Evolutionary conservation across 2,329 filamentous ascomycete species (phyloP), one percentile per base, ranked within the genome.

Genomic region (Pseudocercospora macadamiae): DNA sequence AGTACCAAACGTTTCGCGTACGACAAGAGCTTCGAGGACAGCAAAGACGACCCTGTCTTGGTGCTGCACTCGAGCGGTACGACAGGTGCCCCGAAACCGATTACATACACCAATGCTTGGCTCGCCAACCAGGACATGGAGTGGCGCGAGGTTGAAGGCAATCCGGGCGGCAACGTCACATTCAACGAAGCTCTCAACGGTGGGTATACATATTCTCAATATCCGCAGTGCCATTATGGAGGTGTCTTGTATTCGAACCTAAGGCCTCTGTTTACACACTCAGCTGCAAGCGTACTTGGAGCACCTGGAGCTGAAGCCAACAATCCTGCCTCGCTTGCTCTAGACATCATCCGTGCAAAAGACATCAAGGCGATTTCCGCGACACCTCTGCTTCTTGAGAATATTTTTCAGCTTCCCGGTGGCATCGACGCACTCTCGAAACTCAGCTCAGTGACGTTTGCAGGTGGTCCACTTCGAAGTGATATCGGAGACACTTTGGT

Each of bases 41-140:
- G 32, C 32, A 36, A 36, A 16, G 12, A 36, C 16, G 32, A 36
- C 32, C 32, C 32, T 1, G 32, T 36, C 16, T 16, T 36, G 32
- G 32, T 36, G 4, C 32, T 54, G 10, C 51, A 54, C 36, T 37
- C 51, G 6, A 42, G 32, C n/a, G 51, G 51, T 10, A 37, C 51
- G 3, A 54, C 51, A 16, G 51, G 51, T 10, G 14, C 6, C 16
- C 51, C 51, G 10, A 54, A 54, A 18, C 51, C 51, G 14, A 54
- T 54, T 21, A 26, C 21, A n/a, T 28, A 42, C 10, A 44, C 21
- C 12, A 23, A 54, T 28, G 51, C 18, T 34, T 26, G 16, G 16
- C 18, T 44, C 30, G 34, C 30, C 21, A 16, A 19, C 9, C 18
- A 52, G 16, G 30, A 21, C 30, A 18, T 36, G 7, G 10, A 18